Base-by-base conservation (phyloP, 176 grass and related monocot genomes). In the Melocanna baccifera region DNA sequence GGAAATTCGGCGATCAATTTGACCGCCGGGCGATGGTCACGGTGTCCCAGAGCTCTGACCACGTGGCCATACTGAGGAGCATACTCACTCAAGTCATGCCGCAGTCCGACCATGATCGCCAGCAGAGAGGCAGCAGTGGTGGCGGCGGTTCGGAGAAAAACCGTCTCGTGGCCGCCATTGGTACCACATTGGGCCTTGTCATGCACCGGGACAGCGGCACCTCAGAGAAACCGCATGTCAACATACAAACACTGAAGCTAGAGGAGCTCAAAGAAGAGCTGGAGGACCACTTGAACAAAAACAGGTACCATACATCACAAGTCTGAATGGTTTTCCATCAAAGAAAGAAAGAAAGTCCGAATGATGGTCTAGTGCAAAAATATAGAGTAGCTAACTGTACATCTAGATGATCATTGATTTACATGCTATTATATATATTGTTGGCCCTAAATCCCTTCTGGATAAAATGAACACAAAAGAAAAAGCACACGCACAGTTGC, bases 31-130 rank as follows among this genome's bases (percentile, higher is more conserved):
- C 81, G 0, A 37, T 2, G 0, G 81, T 83, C 1, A 39, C 28
- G 26, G 69, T 83, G 3, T 83, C 81, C 1, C 81, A 83, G 81
- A 73, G 51, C 57, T 83, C 62, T 0, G 81, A 83, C 4, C 0
- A 74, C 39, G 39, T 7, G 39, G 39, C 39, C 39, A 40, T 8
- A 55, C n/a, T 77, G 1, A 13, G 1, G 1, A 61, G 8, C 22
- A 77, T 77, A 61, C 34, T 26, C 3, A 26, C 3, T 26, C 74
- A 77, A 40, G 74, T 77, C 22, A 61, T 42, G 53, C 55, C 55
- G 13, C 36, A 26, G 19, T 62, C 15, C 7, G n/a, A 47, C 40
- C 2, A 48, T 47, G 59, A 2, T 9, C n/a, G 16, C 0, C 9
- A 12, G 8, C 8, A 19, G 57, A 23, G 32, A 78, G 4, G 4